Evolutionary conservation across 208 protist genomes (phyloP).

Genomic region (Entamoeba histolytica): DNA sequence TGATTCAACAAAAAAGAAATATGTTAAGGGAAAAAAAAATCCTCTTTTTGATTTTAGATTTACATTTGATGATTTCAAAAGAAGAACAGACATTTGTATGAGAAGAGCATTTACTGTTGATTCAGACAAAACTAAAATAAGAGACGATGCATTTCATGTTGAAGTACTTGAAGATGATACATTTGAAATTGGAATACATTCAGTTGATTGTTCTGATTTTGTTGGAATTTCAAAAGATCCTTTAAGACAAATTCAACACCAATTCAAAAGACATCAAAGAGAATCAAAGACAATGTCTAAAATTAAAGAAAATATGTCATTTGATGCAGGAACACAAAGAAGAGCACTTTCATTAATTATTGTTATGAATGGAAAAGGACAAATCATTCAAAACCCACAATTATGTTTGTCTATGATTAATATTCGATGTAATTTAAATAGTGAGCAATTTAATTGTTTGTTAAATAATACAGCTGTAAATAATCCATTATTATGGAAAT

Average conservation of each 20-base stretch:
- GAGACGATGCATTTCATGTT: not conserved
- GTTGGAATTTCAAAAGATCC: not conserved
- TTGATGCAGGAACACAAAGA: not conserved
- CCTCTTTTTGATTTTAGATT: too few relatives aligned
- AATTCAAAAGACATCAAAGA: not conserved
- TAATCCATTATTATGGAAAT: not conserved
- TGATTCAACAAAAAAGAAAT: too few relatives aligned
- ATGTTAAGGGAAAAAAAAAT: too few relatives aligned
- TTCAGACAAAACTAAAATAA: not conserved
- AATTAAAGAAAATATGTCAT: not conserved
- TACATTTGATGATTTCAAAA: too few relatives aligned
- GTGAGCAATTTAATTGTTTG: not conserved
- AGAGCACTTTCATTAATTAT: not conserved
- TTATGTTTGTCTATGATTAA: not conserved
- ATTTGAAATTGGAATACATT: not conserved
- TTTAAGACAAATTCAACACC: too few relatives aligned
- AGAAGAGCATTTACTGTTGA: not conserved
- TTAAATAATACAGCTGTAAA: not conserved
- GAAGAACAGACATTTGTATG: not conserved
- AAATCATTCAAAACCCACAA: not conserved
- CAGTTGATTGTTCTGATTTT: not conserved
- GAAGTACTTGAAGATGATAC: not conserved
- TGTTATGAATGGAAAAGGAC: not conserved
- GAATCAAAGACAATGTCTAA: not conserved
- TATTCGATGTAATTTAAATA: not conserved